Conservation (phyloP, 257 asterid species). For the Ilex asprella region DNA sequence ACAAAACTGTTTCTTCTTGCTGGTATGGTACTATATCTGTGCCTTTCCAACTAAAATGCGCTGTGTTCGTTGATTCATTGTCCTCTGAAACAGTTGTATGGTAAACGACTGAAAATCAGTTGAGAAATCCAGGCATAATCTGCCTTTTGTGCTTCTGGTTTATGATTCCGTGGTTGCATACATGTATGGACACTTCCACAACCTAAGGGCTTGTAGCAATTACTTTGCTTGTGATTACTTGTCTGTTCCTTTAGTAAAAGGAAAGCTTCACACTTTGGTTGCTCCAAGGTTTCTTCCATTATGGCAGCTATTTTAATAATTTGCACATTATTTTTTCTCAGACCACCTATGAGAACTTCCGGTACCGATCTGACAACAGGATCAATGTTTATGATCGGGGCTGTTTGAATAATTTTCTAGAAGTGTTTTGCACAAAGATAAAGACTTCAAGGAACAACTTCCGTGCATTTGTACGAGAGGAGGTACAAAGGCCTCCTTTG, state of each 20-base stretch:
- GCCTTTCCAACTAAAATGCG: too few relatives aligned
- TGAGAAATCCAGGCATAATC: too few relatives aligned
- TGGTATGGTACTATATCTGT: too few relatives aligned
- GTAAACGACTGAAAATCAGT: too few relatives aligned
- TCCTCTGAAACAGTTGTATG: too few relatives aligned
- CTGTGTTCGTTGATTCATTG: too few relatives aligned
- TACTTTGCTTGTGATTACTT: neutral
- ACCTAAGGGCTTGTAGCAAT: neutral
- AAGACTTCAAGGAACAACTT: conserved; percentile 84
- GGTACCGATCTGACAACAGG: conserved; percentile 85
- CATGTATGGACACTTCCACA: too few relatives aligned
- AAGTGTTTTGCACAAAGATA: conserved; percentile 84
- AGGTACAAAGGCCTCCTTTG: conserved; percentile 50
- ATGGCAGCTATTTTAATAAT: neutral
- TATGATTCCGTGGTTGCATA: too few relatives aligned
- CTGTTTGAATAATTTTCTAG: conserved; percentile 62
- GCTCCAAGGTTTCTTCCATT: neutral
- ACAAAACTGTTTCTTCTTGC: too few relatives aligned
- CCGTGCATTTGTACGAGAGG: conserved; percentile 75
- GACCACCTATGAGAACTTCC: conserved; percentile 97
- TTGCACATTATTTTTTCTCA: conserved; percentile 25
- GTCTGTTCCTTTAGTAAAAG: neutral
- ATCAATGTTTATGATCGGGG: conserved; percentile 82
- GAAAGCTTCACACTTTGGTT: neutral
- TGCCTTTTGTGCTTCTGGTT: too few relatives aligned